Percentiles rank a stretch among this genome's conserved stretches.
phyloP scores from a whole-genome alignment of 1,139 yeast species.

The Candida labiduridarum region DNA sequence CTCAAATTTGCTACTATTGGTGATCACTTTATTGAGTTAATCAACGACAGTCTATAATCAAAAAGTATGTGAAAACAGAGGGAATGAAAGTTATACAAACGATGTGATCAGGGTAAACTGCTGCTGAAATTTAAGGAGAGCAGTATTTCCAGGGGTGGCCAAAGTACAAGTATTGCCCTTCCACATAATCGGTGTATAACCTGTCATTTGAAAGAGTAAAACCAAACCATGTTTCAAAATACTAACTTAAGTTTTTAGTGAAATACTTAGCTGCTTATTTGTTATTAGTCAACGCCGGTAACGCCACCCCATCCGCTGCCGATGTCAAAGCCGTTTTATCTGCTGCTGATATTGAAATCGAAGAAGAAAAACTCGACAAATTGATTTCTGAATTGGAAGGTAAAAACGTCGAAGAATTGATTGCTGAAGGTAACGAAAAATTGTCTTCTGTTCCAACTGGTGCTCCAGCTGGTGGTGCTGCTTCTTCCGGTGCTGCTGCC shows the following conservation, averaged over 20 bases:
- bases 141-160: too few species aligned
- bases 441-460: conserved; percentile 97
- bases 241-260: conserved; percentile 29
- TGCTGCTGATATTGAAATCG: conserved; percentile 95
- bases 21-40: neutral
- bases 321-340: conserved; percentile 88
- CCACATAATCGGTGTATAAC: too few species aligned
- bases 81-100: neutral
- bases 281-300: conserved; percentile 69
- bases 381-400: conserved; percentile 93
- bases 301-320: conserved; percentile 83
- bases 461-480: conserved; percentile 85
- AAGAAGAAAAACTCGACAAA: conserved; percentile 82
- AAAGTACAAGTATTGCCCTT: too few species aligned
- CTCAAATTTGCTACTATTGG: neutral
- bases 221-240: neutral
- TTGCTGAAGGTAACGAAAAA: conserved; percentile 94
- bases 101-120: neutral
- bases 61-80: conserved; percentile 3
- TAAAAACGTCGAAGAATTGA: conserved; percentile 87
- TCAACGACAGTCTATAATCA: conserved; percentile 5
- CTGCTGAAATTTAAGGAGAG: neutral
- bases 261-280: conserved; percentile 73
- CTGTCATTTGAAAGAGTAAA: neutral
- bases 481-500: conserved; percentile 67